Conservation (phyloP, 2,329 filamentous ascomycete species). For the Stemphylium lycopersici region DNA sequence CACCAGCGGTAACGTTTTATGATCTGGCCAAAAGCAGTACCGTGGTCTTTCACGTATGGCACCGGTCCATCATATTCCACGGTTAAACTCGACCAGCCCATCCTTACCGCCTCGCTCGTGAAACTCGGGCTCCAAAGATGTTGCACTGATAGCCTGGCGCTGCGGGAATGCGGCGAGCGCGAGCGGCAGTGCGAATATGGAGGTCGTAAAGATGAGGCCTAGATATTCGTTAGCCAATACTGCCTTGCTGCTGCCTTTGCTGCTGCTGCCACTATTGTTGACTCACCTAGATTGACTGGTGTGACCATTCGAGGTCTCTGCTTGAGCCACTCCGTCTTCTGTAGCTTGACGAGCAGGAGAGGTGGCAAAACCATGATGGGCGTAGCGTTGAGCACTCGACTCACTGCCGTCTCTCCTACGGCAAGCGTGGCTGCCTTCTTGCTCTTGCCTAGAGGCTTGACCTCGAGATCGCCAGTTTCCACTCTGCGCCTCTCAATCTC, state of each 20-base stretch:
- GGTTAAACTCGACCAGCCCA: constrained; percentile 93
- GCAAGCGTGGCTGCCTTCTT: constrained; percentile 86
- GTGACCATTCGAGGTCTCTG: constrained; percentile 75
- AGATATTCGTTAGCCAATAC: constrained; percentile 56
- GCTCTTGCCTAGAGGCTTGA: constrained; percentile 80
- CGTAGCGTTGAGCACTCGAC: constrained; percentile 88
- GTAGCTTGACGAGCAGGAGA: constrained; percentile 80
- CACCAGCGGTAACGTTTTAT: not conserved
- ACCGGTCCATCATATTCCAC: constrained; percentile 71
- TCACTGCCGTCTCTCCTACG: constrained; percentile 90
- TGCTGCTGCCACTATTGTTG: constrained; percentile 59
- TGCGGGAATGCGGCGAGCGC: constrained; percentile 93
- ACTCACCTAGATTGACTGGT: constrained; percentile 77
- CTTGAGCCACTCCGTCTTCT: constrained; percentile 82
- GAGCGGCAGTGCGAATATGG: constrained; percentile 84
- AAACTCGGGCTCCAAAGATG: constrained; percentile 84
- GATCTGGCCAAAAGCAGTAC: not conserved
- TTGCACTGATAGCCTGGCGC: constrained; percentile 78
- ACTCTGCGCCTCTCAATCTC: constrained; percentile 69
- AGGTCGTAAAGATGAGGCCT: constrained; percentile 81
- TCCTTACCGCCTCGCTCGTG: constrained; percentile 77
- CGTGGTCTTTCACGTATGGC: not conserved
- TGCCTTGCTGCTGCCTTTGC: constrained; percentile 60
- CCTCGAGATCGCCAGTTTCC: constrained; percentile 64
- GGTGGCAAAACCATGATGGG: constrained; percentile 98